phyloP scores from a whole-genome alignment of 495 filamentous ascomycete genomes.

The Parmelia sp. region DNA sequence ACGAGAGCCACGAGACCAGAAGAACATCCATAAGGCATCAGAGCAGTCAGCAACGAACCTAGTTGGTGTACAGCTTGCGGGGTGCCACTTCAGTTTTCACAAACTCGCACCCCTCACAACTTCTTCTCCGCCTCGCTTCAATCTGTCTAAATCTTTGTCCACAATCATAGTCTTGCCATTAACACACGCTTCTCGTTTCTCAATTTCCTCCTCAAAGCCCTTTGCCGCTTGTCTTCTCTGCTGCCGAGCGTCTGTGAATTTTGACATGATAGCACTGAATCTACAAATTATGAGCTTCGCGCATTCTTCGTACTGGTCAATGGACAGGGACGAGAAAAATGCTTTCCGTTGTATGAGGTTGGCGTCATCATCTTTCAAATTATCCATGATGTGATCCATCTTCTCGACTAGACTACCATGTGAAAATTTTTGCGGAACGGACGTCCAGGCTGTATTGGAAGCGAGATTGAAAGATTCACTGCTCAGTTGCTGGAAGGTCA shows the following conservation, averaged over 20 bases:
- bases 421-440: slow-evolving; percentile 19
- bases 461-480: slow-evolving; percentile 50
- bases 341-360: slow-evolving; percentile 44
- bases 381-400: slow-evolving; percentile 37
- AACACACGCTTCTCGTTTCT: slow-evolving; percentile 41
- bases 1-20: neutral
- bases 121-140: slow-evolving; percentile 23
- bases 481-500: slow-evolving; percentile 49
- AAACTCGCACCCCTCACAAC: slow-evolving; percentile 17
- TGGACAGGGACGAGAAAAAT: slow-evolving; percentile 58
- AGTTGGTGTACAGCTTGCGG: neutral
- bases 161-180: slow-evolving; percentile 36
- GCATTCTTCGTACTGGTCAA: slow-evolving; percentile 73
- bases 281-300: slow-evolving; percentile 73
- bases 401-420: slow-evolving; percentile 34
- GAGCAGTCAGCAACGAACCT: neutral
- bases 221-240: slow-evolving; percentile 58
- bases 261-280: slow-evolving; percentile 56
- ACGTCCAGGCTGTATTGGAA: slow-evolving; percentile 28
- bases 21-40: neutral
- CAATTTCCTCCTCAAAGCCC: slow-evolving; percentile 64
- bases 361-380: slow-evolving; percentile 15
- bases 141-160: slow-evolving; percentile 25
- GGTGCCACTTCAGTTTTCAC: neutral
- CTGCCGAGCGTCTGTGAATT: slow-evolving; percentile 57